These are phyloP conservation scores for Effrenium voratum DNA, from an alignment of 73 alveolate genomes.

Conservation along the genomic window DNA sequence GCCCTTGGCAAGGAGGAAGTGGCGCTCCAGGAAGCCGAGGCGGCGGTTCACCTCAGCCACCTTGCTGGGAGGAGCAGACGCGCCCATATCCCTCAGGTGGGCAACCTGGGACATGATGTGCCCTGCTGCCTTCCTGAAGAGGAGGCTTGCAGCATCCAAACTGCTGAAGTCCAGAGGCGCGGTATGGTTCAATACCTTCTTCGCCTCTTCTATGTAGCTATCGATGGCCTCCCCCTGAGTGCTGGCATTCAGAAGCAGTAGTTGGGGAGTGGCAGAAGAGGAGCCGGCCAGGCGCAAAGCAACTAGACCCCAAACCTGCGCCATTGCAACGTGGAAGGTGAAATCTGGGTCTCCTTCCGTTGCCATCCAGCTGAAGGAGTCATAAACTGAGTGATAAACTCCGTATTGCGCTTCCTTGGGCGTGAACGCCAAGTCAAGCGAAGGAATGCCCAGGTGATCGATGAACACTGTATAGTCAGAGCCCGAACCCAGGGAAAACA, in stretches of 20 bases:
- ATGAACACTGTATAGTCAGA: slow-evolving; percentile 63
- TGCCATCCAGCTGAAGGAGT: slow-evolving; percentile 53
- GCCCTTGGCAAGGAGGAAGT: slow-evolving; percentile 7
- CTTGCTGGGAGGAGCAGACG: background rate
- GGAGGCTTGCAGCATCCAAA: background rate
- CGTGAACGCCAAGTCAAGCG: slow-evolving; percentile 53
- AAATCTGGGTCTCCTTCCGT: slow-evolving; percentile 42
- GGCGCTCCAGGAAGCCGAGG: slow-evolving; percentile 49
- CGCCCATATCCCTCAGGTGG: slow-evolving; percentile 20
- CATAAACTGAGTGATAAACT: slow-evolving; percentile 57
- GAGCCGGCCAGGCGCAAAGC: slow-evolving; percentile 54
- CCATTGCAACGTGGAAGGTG: slow-evolving; percentile 37
- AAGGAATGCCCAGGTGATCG: slow-evolving; percentile 50
- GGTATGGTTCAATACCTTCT: background rate
- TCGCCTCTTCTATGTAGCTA: slow-evolving; percentile 21
- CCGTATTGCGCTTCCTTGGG: slow-evolving; percentile 23
- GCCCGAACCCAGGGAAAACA: slow-evolving; percentile 67
- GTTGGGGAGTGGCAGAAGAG: too few relatives aligned
- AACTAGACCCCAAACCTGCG: slow-evolving; percentile 15
- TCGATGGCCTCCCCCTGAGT: slow-evolving; percentile 42
- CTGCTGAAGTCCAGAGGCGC: slow-evolving; percentile 1
- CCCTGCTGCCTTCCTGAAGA: slow-evolving; percentile 7
- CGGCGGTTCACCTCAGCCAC: background rate
- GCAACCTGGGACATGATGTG: background rate
- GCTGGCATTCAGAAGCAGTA: slow-evolving; percentile 21